These are phyloP conservation scores for Bipolaris gigantea DNA, from an alignment of 2,329 filamentous ascomycete genomes.

Conservation along the genomic window DNA sequence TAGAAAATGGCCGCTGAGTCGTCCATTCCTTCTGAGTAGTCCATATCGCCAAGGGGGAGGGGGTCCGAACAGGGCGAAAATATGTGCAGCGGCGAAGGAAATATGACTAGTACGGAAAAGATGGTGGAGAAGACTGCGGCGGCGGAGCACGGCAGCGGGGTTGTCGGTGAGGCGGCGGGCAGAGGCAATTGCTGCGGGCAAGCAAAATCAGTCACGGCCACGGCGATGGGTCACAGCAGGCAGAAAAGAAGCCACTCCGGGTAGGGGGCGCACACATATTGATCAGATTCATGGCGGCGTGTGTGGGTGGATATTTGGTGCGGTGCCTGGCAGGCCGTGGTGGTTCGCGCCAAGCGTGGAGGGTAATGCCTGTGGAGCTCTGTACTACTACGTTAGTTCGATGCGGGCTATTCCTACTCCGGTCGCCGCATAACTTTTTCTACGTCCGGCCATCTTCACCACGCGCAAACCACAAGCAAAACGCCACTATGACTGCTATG, in stretches of 20 bases:
- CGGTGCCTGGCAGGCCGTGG: conserved; percentile 15
- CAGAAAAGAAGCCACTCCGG: conserved; percentile 5
- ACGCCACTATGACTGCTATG: conserved; percentile 47
- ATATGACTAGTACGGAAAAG: conserved; percentile 4
- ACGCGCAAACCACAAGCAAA: conserved; percentile 5
- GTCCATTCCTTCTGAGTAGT: conserved; percentile 38
- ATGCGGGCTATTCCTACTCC: neutral
- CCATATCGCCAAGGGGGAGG: conserved; percentile 23
- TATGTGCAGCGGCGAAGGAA: neutral
- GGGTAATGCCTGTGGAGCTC: conserved; percentile 12
- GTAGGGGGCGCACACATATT: conserved; percentile 4
- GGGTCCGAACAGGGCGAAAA: neutral
- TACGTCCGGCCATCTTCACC: conserved; percentile 1
- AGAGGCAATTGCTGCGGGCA: conserved; percentile 3
- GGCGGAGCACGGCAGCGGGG: conserved; percentile 16
- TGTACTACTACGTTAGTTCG: too few relatives aligned
- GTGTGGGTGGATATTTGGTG: conserved; percentile 11
- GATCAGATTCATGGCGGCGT: conserved; percentile 9
- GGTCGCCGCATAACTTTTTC: conserved; percentile 27
- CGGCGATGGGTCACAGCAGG: neutral
- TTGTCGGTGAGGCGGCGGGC: conserved; percentile 10
- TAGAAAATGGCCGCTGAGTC: conserved; percentile 60
- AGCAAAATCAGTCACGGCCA: neutral
- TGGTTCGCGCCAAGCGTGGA: conserved; percentile 14
- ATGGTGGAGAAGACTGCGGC: neutral